phyloP scores from a whole-genome alignment of 164 flowering plant species.

The Malania oleifera region DNA sequence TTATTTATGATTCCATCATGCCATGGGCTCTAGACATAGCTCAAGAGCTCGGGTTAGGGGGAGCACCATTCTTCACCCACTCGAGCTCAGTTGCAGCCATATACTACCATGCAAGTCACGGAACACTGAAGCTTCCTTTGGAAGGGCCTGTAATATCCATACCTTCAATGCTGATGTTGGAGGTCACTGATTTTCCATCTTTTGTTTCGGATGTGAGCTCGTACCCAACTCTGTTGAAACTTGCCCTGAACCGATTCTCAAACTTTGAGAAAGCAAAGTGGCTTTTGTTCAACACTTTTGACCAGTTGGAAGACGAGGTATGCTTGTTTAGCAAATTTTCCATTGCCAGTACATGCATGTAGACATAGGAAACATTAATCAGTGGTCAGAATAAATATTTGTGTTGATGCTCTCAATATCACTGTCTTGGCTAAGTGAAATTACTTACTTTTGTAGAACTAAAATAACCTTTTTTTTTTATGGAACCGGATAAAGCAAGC shows the following conservation, averaged over 20 bases:
- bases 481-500: too few species aligned
- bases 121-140: conserved; percentile 8
- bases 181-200: conserved; percentile 13
- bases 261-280: conserved; percentile 29
- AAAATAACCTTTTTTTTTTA: too few species aligned
- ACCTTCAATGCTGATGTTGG: too few species aligned
- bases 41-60: conserved; percentile 7
- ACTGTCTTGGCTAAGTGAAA: too few species aligned
- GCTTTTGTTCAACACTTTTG: conserved; percentile 36
- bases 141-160: too few species aligned
- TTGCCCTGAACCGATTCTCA: conserved; percentile 27
- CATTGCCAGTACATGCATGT: background rate
- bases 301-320: conserved; percentile 40
- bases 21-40: conserved; percentile 26
- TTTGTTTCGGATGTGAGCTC: conserved; percentile 5
- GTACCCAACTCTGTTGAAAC: background rate
- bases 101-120: conserved; percentile 20
- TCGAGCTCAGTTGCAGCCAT: conserved; percentile 18
- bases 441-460: too few species aligned
- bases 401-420: too few species aligned
- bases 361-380: too few species aligned
- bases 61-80: conserved; percentile 28
- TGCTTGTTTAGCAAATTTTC: background rate
- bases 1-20: conserved; percentile 19
- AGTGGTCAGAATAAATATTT: too few species aligned